Evolutionary conservation across 2,329 filamentous ascomycete genomes (phyloP).

Genomic region (Chrysoporthe puriensis): DNA sequence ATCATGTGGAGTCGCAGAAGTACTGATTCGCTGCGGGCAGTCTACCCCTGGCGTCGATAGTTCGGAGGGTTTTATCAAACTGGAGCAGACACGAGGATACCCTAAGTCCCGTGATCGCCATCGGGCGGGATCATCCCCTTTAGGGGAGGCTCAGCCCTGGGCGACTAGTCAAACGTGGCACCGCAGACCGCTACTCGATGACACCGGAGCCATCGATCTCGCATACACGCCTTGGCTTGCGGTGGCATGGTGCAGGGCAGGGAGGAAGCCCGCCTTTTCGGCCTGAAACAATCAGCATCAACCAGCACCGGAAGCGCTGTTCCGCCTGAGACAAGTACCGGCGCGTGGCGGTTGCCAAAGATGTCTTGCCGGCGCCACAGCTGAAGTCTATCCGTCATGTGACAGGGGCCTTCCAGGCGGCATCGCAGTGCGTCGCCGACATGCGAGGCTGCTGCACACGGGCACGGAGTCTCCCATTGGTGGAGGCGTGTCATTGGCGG

Average conservation of each 20-base stretch:
- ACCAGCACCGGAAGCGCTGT: background rate
- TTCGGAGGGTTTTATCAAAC: background rate
- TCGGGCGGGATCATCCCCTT: background rate
- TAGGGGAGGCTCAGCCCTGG: background rate
- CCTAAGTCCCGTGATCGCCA: background rate
- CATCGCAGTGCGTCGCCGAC: slow-evolving; percentile 33
- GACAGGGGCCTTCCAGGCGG: slow-evolving; percentile 30
- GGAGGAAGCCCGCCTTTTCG: background rate
- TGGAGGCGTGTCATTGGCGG: slow-evolving; percentile 35
- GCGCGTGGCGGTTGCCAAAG: slow-evolving; percentile 13
- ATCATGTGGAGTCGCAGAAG: background rate
- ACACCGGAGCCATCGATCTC: background rate
- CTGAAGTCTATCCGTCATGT: slow-evolving; percentile 37
- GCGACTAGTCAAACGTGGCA: slow-evolving; percentile 4
- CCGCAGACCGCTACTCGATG: background rate
- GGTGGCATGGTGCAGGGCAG: background rate
- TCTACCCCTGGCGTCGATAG: background rate
- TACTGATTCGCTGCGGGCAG: background rate
- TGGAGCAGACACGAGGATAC: background rate
- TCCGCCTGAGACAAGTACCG: slow-evolving; percentile 6
- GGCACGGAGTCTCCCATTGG: slow-evolving; percentile 49
- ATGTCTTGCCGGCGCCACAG: slow-evolving; percentile 4
- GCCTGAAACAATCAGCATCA: background rate
- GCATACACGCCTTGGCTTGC: background rate
- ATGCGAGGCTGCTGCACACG: slow-evolving; percentile 48